Evolutionary conservation across 768 basidiomycete species (phyloP).

Genomic region (Lentinula raphanica): DNA sequence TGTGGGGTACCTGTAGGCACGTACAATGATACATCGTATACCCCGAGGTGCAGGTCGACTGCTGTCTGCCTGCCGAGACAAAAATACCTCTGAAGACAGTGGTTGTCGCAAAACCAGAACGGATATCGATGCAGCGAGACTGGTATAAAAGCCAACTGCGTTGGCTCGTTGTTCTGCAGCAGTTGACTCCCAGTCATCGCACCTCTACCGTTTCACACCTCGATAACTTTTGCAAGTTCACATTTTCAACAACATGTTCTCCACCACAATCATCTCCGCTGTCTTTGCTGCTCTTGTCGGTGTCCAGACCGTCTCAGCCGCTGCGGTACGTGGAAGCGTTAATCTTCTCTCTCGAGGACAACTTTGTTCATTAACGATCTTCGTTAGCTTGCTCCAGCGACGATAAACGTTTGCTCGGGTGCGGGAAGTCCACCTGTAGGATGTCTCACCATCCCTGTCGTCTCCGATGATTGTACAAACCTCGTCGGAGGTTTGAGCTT

Average conservation of each 20-base stretch:
- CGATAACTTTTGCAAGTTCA: not conserved
- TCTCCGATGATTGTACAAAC: constrained; percentile 4
- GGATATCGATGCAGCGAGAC: not conserved
- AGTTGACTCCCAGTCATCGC: not conserved
- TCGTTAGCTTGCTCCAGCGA: not conserved
- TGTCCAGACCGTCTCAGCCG: not conserved
- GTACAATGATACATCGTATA: too few relatives aligned
- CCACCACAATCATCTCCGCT: not conserved
- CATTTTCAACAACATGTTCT: not conserved
- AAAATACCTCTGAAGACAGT: too few relatives aligned
- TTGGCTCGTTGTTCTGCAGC: not conserved
- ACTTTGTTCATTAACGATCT: not conserved
- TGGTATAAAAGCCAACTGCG: not conserved
- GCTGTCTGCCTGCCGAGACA: too few relatives aligned
- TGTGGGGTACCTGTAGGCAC: too few relatives aligned
- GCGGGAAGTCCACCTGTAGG: constrained; percentile 4
- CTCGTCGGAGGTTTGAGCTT: constrained; percentile 4
- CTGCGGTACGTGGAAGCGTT: not conserved
- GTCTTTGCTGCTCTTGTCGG: not conserved
- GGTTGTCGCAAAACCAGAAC: not conserved
- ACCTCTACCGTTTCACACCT: too few relatives aligned
- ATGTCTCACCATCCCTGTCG: constrained; percentile 7
- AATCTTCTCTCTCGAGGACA: too few relatives aligned
- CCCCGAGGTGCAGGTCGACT: too few relatives aligned
- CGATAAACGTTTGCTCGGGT: not conserved